These are phyloP conservation scores for Stachybotrys chlorohalonatus DNA, from an alignment of 2,329 filamentous ascomycete species.

Conservation along the genomic window DNA sequence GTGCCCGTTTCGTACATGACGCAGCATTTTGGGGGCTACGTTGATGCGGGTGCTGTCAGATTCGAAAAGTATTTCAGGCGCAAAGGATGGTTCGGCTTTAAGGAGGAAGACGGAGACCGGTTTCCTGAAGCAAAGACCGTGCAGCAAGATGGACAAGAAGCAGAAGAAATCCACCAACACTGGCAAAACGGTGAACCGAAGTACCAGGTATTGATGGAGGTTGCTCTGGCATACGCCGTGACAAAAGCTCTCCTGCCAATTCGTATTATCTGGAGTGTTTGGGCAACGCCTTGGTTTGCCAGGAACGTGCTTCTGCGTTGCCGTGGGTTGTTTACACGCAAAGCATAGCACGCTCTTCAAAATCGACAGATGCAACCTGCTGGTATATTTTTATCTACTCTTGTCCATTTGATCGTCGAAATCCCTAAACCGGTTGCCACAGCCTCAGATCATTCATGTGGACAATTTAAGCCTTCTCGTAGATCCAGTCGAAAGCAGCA, in stretches of 20 bases:
- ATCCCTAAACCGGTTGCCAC: not conserved
- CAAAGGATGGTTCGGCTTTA: slow-evolving; percentile 74
- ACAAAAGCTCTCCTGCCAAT: slow-evolving; percentile 78
- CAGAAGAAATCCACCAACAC: slow-evolving; percentile 20
- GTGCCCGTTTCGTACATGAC: slow-evolving; percentile 51
- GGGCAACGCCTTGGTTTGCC: slow-evolving; percentile 91
- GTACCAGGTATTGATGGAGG: slow-evolving; percentile 52
- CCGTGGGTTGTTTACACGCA: slow-evolving; percentile 19
- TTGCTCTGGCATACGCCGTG: slow-evolving; percentile 84
- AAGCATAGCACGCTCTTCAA: slow-evolving; percentile 9
- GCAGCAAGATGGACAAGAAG: slow-evolving; percentile 7
- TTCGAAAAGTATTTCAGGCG: slow-evolving; percentile 70
- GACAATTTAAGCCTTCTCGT: slow-evolving; percentile 65
- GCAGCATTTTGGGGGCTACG: slow-evolving; percentile 38
- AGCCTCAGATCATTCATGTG: slow-evolving; percentile 1
- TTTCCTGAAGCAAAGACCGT: slow-evolving; percentile 4
- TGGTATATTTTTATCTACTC: slow-evolving; percentile 11
- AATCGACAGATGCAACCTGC: slow-evolving; percentile 12
- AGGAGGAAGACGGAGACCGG: slow-evolving; percentile 17
- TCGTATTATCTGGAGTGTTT: slow-evolving; percentile 69
- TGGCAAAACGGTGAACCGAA: slow-evolving; percentile 31
- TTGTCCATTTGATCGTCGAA: not conserved
- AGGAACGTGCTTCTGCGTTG: slow-evolving; percentile 43
- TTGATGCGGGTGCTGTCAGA: slow-evolving; percentile 55
- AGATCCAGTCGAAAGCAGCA: slow-evolving; percentile 86